Base-by-base conservation (phyloP, 2,329 filamentous ascomycete genomes). In the Chrysosphaeria jannelii region DNA sequence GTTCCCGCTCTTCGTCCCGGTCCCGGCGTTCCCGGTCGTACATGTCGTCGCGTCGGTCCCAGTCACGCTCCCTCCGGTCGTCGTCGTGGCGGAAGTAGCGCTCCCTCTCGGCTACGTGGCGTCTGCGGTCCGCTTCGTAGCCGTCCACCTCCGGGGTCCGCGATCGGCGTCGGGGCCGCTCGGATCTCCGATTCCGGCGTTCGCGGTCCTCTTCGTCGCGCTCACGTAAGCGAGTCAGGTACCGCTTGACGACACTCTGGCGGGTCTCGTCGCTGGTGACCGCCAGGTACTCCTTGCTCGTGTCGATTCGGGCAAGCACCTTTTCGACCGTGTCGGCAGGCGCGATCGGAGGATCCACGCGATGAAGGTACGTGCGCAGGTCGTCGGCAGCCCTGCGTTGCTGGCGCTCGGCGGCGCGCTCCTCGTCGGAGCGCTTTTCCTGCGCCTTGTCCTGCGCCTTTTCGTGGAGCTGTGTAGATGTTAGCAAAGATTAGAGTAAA, bases 111-210 rank as follows among this genome's bases (percentile, higher is more conserved):
- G 79, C 78, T 39, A 85, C 79, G 20, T 81, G 81, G 43, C 81
- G 85, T 36, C 78, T 70, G 33, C 85, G 66, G 40, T 97, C 85
- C 29, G 79, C 85, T 45, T 93, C 85, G 43, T 97, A 97, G 11
- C 75, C 63, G 46, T 97, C 79, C 28, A 63, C 61, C 43, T 93
- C 85, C n/a, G 78, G 79, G 35, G 70, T 79, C 36, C 78, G n/a
- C 8, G 20, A 12, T 10, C 19, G 23, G 5, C 26, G 25, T 2
- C 26, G 55, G 19, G 65, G 60, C 25, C 57, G 57, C 14, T 23
- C 22, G 28, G 57, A 53, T 24, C 51, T 47, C 29, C 57, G 54
- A 27, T 66, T 60, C 30, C 57, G 53, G 28, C 66, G 60, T 28
- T 90, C 78, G 15, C 50, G 10, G 5, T 14, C 50, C 31, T 88